Conservation (phyloP, 2,329 filamentous ascomycete genomes). For the Beauveria brongniartii region DNA sequence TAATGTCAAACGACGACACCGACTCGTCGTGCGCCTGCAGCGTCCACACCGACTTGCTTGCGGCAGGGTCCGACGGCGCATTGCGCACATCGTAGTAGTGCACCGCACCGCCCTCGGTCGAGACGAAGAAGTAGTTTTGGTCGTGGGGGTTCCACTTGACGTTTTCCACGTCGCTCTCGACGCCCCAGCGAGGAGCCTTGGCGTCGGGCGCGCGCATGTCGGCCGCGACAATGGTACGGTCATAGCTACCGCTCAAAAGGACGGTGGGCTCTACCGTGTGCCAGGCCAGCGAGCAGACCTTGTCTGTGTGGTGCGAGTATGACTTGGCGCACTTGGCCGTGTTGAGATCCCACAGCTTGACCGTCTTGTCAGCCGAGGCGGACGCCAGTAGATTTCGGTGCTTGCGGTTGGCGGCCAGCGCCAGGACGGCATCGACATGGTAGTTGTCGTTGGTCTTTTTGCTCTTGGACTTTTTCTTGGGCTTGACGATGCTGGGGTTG, state of each 20-base stretch:
- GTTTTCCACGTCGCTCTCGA: conserved; percentile 91
- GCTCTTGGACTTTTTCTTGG: conserved; percentile 86
- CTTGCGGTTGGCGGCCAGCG: conserved; percentile 83
- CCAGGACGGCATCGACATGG: conserved; percentile 89
- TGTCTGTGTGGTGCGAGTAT: conserved; percentile 92
- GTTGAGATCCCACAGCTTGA: conserved; percentile 96
- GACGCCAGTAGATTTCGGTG: conserved; percentile 93
- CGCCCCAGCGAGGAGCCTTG: conserved; percentile 76
- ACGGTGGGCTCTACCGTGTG: conserved; percentile 81
- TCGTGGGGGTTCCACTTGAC: conserved; percentile 92
- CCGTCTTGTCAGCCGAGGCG: conserved; percentile 89
- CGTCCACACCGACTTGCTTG: conserved; percentile 84
- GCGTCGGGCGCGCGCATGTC: conserved; percentile 92
- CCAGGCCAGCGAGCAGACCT: conserved; percentile 95
- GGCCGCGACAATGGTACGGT: conserved; percentile 85
- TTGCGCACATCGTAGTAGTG: conserved; percentile 86
- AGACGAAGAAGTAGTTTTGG: conserved; percentile 87
- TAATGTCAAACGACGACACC: conserved; percentile 87
- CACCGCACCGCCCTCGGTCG: conserved; percentile 83
- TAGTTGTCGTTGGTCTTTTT: conserved; percentile 85
- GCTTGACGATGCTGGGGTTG: conserved; percentile 54
- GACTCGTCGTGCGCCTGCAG: conserved; percentile 92
- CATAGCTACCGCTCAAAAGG: conserved; percentile 87
- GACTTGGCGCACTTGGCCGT: conserved; percentile 91
- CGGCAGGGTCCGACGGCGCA: conserved; percentile 61